Evolutionary conservation across 1,139 yeast genomes (phyloP).

Genomic region (Geotrichum histeridarum): DNA sequence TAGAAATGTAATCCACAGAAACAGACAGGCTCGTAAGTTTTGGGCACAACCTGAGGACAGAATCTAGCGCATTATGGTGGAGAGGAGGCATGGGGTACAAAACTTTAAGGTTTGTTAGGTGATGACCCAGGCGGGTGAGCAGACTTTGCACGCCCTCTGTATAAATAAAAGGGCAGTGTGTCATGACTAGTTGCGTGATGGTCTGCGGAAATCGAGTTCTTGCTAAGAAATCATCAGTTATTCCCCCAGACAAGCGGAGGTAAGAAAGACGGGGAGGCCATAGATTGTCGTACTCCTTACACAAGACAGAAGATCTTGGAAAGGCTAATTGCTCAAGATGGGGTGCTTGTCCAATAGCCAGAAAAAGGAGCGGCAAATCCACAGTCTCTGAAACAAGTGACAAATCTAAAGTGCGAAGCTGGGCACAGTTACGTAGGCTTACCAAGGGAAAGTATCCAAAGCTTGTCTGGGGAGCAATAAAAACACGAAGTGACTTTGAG

Average conservation of each 20-base stretch:
- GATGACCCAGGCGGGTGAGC: conserved; percentile 58
- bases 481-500: conserved; percentile 53
- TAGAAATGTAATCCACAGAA: conserved; percentile 76
- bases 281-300: conserved; percentile 50
- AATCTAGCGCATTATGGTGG: conserved; percentile 63
- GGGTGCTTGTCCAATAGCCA: conserved; percentile 59
- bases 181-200: conserved; percentile 66
- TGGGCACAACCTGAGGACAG: conserved; percentile 70
- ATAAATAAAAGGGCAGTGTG: conserved; percentile 78
- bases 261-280: conserved; percentile 81
- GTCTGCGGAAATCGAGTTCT: conserved; percentile 65
- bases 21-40: conserved; percentile 56
- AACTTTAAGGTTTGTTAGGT: conserved; percentile 57
- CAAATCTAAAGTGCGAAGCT: conserved; percentile 63
- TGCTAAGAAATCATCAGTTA: conserved; percentile 70
- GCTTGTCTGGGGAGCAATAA: conserved; percentile 91
- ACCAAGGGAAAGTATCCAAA: conserved; percentile 87
- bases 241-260: conserved; percentile 81
- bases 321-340: conserved; percentile 71
- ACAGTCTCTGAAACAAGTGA: conserved; percentile 90
- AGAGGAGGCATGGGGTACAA: conserved; percentile 88
- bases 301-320: conserved; percentile 81
- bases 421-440: conserved; percentile 64
- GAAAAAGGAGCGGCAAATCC: conserved; percentile 70
- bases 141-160: conserved; percentile 55